phyloP scores from a whole-genome alignment of 2,329 filamentous ascomycete species.

The Zymoseptoria pseudotritici region DNA sequence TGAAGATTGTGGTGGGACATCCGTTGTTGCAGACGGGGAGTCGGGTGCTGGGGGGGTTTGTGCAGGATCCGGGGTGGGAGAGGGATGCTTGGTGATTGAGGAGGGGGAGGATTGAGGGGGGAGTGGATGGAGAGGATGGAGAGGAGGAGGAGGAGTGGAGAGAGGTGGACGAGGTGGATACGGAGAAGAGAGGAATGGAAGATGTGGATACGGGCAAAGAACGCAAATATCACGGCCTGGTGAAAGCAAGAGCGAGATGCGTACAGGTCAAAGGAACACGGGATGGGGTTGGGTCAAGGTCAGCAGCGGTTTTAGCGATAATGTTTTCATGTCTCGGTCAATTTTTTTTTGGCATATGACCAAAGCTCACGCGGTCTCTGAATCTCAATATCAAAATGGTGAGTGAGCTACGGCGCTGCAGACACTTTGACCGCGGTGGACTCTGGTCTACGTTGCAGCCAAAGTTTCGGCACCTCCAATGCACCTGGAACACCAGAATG shows the following conservation, averaged over 20 bases:
- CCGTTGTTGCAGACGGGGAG: constrained; percentile 94
- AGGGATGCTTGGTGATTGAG: constrained; percentile 66
- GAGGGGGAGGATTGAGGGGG: no score
- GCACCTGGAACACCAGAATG: no score
- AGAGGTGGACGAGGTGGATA: background rate
- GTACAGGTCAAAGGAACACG: no score
- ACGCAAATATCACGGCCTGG: background rate
- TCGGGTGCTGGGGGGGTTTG: constrained; percentile 91
- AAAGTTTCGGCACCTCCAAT: no score
- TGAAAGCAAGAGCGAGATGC: background rate
- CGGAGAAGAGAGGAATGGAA: background rate
- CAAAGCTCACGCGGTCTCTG: no score
- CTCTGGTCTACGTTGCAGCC: no score
- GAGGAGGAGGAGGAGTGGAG: no score
- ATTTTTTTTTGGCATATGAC: no score
- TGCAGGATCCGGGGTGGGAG: constrained; percentile 93
- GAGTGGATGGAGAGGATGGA: background rate
- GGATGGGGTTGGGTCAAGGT: background rate
- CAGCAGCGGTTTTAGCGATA: background rate
- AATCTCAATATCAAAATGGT: no score
- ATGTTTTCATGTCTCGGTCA: background rate
- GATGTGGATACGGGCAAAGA: background rate
- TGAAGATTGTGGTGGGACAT: constrained; percentile 96
- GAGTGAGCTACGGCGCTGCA: no score
- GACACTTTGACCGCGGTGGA: no score